These are phyloP conservation scores for Talaromyces nanjingensis DNA, from an alignment of 495 filamentous ascomycete genomes.

Conservation along the genomic window DNA sequence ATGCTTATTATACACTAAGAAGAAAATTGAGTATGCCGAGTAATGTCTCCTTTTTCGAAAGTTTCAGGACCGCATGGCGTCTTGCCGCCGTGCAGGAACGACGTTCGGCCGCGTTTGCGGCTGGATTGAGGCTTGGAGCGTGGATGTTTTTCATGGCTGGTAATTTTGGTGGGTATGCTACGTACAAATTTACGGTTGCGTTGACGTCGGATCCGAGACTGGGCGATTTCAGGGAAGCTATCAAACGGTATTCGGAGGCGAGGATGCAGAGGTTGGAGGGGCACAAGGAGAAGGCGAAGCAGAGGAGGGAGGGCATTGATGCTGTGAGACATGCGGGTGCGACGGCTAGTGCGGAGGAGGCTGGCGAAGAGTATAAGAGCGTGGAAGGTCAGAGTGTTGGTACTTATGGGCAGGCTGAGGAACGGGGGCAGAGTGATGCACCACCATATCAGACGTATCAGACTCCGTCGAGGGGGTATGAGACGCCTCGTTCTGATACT, in stretches of 20 bases:
- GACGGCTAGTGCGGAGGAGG: slow-evolving; percentile 5
- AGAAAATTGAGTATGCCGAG: background rate
- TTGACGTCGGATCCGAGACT: slow-evolving; percentile 23
- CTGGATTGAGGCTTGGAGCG: slow-evolving; percentile 19
- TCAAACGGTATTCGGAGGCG: slow-evolving; percentile 19
- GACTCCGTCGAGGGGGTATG: background rate
- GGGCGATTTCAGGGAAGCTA: slow-evolving; percentile 16
- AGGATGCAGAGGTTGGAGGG: slow-evolving; percentile 18
- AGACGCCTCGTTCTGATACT: background rate
- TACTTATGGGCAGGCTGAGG: background rate
- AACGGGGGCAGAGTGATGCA: background rate
- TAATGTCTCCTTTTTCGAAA: background rate
- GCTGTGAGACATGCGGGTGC: background rate
- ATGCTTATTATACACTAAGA: slow-evolving; percentile 1
- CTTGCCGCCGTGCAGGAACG: background rate
- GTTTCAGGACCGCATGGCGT: background rate
- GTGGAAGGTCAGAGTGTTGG: background rate
- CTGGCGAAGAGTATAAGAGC: background rate
- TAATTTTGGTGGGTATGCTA: slow-evolving; percentile 1
- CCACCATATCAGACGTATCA: background rate
- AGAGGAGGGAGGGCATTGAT: slow-evolving; percentile 5
- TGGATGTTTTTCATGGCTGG: slow-evolving; percentile 9
- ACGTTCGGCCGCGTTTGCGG: background rate
- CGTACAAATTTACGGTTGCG: slow-evolving; percentile 6
- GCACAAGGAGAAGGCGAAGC: slow-evolving; percentile 10